Conservation (phyloP, 2,329 filamentous ascomycete species). For the Penicillium janthinellum region DNA sequence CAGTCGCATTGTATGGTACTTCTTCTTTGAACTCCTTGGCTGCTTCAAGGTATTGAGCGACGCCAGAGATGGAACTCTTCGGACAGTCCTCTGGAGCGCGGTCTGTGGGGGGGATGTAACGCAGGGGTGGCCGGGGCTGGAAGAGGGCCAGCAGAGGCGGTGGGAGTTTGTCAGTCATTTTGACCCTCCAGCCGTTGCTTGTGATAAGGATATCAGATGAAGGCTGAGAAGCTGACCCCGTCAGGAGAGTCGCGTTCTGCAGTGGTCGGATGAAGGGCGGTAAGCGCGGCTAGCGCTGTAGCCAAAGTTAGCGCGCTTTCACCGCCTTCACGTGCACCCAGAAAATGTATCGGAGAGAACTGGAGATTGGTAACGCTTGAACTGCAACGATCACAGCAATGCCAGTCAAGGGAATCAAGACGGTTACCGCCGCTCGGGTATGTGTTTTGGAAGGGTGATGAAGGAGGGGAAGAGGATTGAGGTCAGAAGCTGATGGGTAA, state of each 20-base stretch:
- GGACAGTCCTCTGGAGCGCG: conserved; percentile 78
- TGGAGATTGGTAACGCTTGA: conserved; percentile 8
- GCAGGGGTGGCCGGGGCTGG: conserved; percentile 86
- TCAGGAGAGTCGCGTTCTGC: conserved; percentile 26
- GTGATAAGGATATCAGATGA: conserved; percentile 19
- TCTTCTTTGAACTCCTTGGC: conserved; percentile 77
- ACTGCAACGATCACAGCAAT: conserved; percentile 31
- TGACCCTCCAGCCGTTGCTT: conserved; percentile 29
- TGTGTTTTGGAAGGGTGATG: conserved; percentile 22
- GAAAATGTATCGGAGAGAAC: conserved; percentile 30
- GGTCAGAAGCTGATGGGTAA: conserved; percentile 5
- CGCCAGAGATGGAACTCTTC: conserved; percentile 70
- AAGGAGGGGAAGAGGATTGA: background rate
- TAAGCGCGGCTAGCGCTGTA: conserved; percentile 25
- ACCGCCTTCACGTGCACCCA: conserved; percentile 19
- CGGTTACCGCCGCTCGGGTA: conserved; percentile 60
- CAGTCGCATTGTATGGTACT: conserved; percentile 76
- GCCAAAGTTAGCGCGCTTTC: conserved; percentile 23
- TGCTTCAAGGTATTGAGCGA: conserved; percentile 74
- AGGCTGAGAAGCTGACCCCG: conserved; percentile 16
- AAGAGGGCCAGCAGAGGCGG: conserved; percentile 92
- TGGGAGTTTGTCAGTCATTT: conserved; percentile 95
- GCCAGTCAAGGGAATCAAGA: conserved; percentile 53
- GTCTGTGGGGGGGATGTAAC: conserved; percentile 83
- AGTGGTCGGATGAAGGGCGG: conserved; percentile 17